Evolutionary conservation across 2,329 filamentous ascomycete genomes (phyloP).

Genomic region (Venturia effusa): DNA sequence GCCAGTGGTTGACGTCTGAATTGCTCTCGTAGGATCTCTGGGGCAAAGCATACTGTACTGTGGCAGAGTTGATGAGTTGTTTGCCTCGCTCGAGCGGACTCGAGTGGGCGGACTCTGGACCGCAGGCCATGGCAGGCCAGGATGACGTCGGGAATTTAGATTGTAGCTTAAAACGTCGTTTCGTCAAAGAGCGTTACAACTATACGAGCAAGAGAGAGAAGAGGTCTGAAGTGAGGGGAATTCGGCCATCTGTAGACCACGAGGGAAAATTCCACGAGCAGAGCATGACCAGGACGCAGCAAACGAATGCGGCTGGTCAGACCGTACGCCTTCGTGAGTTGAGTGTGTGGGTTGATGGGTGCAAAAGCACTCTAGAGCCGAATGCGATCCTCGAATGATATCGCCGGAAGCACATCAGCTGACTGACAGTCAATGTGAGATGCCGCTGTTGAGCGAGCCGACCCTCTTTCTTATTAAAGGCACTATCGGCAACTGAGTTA

Average conservation of each 20-base stretch:
- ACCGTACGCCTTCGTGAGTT: slow-evolving; percentile 1
- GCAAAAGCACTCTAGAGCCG: background rate
- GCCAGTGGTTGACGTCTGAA: background rate
- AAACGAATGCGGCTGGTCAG: background rate
- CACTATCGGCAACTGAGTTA: background rate
- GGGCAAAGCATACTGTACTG: background rate
- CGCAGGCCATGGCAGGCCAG: slow-evolving; percentile 2
- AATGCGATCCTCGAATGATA: background rate
- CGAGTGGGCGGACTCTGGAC: background rate
- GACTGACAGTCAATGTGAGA: background rate
- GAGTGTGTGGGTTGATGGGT: slow-evolving; percentile 3
- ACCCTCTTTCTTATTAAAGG: background rate
- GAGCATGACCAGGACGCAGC: slow-evolving; percentile 9
- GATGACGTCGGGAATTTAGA: background rate
- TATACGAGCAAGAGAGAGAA: background rate
- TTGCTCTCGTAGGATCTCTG: background rate
- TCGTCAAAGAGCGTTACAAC: background rate
- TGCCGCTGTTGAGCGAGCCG: background rate
- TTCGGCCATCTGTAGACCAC: background rate
- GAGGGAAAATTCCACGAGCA: slow-evolving; percentile 1
- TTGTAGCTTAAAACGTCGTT: background rate
- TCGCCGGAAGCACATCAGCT: background rate
- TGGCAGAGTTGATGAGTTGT: background rate
- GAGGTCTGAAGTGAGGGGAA: background rate
- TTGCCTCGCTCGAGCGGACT: background rate